Base-by-base conservation (phyloP, 768 basidiomycete genomes). In the Aureoboletus auriporus region DNA sequence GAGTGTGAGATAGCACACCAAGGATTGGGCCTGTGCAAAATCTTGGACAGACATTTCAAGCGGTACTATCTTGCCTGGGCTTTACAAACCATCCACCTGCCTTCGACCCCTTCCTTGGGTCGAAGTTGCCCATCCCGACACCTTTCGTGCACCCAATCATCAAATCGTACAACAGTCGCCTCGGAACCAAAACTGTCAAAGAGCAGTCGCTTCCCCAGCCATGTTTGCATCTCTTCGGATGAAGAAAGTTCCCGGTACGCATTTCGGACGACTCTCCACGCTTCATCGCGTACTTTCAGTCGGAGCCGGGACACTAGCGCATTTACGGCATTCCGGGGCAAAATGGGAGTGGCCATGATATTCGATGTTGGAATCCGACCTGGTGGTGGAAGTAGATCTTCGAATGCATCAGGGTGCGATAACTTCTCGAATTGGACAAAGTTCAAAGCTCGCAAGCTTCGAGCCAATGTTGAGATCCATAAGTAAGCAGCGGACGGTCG, bases 21-120 rank as follows among this genome's bases (percentile, higher is more conserved):
- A 33, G 12, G 33, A 13, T 33, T 10, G 20, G 2, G 20, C 20
- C 37, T 16, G 26, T 39, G 30, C 31, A 39, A 33, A 23, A 11
- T 31, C 37, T 35, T 30, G 11, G 43, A 38, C 14, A 9, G 12
- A 39, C 34, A 39, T 2, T 5, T 26, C 29, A 39, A 39, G 20
- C 6, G 26, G 35, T 41, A 26, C 46, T 61, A 76, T 52, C 72
- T 68, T 39, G 70, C 61, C 20, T 4, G 20, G 20, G 20, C 20
- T 65, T 77, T 84, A 55, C 75, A 79, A 29, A 88, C 65, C 13
- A 79, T 73, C 85, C 86, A 89, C 57, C 72, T 72, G 0, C 77
- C 79, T 44, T 75, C 73, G 6, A 65, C 56, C 5, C 77, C 83
- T 46, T 84, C 83, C 64, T 80, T 87, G 50, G 63, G 67, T 49